Base-by-base conservation (phyloP, 2,329 filamentous ascomycete species). In the Hysterium pulicare region DNA sequence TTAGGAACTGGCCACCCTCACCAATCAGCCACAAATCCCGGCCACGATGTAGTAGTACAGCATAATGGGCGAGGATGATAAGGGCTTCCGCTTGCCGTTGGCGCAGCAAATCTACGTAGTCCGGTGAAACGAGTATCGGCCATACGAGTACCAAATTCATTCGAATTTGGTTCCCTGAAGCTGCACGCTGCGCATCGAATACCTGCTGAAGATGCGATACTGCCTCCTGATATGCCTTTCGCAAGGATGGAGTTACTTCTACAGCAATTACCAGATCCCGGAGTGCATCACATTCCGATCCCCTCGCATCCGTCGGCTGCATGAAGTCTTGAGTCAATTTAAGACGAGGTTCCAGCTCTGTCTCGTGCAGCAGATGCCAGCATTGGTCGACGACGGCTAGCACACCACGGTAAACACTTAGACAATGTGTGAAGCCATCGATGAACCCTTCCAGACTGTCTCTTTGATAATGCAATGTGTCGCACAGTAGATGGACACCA, bases 1-100 rank as follows among this genome's bases (percentile, higher is more conserved):
- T n/a, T n/a, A n/a, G n/a, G n/a, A n/a, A n/a, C n/a, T n/a, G n/a
- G n/a, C n/a, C n/a, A n/a, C n/a, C n/a, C n/a, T n/a, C n/a, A n/a
- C n/a, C n/a, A n/a, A n/a, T n/a, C n/a, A n/a, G n/a, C n/a, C 42
- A 45, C 17, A 36, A 33, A 20, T 17, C 3, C 20, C 30, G 11
- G n/a, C 39, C 31, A 22, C 46, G 62, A 42, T 74, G 69, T n/a
- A 75, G 56, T 30, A 76, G 48, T 3, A 74, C 68, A 17, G 71
- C 72, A 42, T 73, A 74, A 49, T 76, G 68, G 4, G 71, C 72
- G 15, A 77, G 55, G 7, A 76, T 67, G 17, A 74, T 59, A 11
- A 76, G 56, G 2, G 70, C 70, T 47, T 72, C 70, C 0, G 67
- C 63, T 3, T 56, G 46, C 20, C 58, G 50, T 23, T 55, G 44